Evolutionary conservation across 1,139 yeast species (phyloP), one percentile per base, ranked within the genome.

Genomic region (Candida dubliniensis): DNA sequence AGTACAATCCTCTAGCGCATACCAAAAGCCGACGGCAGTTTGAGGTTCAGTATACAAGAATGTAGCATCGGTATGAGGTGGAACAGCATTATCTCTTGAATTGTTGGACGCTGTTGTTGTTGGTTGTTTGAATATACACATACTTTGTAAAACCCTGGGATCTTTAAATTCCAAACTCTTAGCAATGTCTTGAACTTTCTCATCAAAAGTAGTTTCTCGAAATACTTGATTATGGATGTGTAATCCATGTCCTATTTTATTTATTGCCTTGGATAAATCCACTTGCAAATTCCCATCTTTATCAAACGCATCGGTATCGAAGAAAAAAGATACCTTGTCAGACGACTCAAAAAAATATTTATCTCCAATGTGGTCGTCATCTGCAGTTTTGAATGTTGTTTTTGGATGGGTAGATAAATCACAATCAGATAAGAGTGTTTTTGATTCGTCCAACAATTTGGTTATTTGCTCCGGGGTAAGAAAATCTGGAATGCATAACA

Each of bases 111-210:
- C 39, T 3, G 44, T 41, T 2, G 50, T 52, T 1, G 51, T 55
- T 0, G 95, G 91, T 57, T 86, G 95, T 58, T 87, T 87, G 64
- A 87, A 84, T 38, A 87, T 84, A 32, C 85, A 68, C 96, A 87
- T 87, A 49, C 88, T 81, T 60, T 87, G 95, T 37, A 87, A 69
- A 2, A 87, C 86, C 27, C 86, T 66, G 0, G 95, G 90, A 47
- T 86, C 90, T 36, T 66, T 53, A 53, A 76, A 82, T 0, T 76
- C 71, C 42, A 87, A 64, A 33, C 76, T 71, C 8, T 61, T 58
- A 10, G 85, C 87, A 36, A 87, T 77, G 0, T 60, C 73, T 35
- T 70, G 62, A 10, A 84, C 77, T 31, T 77, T 71, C 1, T 60
- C 66, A 44, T 75, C 77, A 40, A 82, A 70, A 0, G 95, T 82